Percentiles rank a stretch among this genome's conserved stretches.
These are phyloP conservation scores for Coffea humblotiana DNA, from an alignment of 305 asterid genomes.

Conservation along the genomic window DNA sequence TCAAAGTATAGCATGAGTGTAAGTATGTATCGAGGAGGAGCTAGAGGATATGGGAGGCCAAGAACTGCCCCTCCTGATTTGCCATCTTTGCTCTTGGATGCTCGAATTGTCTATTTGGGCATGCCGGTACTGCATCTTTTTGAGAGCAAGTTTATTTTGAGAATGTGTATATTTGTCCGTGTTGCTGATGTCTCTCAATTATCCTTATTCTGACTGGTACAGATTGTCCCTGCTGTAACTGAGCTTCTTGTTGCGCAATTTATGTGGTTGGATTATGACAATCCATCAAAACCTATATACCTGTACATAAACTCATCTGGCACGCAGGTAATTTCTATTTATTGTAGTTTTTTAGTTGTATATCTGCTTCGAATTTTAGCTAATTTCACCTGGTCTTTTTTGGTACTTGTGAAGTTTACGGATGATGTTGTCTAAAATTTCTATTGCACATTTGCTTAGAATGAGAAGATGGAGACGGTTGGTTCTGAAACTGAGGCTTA, in stretches of 20 bases:
- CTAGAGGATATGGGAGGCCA: slow-evolving; percentile 64
- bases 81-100: slow-evolving; percentile 88
- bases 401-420: background rate
- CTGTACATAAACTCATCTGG: slow-evolving; percentile 89
- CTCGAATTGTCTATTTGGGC: slow-evolving; percentile 90
- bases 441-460: slow-evolving; percentile 38
- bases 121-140: slow-evolving; percentile 68
- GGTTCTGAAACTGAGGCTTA: slow-evolving; percentile 93
- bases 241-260: slow-evolving; percentile 86
- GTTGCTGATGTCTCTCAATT: slow-evolving; percentile 3
- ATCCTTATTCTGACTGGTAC: slow-evolving; percentile 22
- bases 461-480: slow-evolving; percentile 76
- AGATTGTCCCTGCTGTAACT: slow-evolving; percentile 90
- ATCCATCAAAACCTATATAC: slow-evolving; percentile 74
- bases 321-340: slow-evolving; percentile 57
- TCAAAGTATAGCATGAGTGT: slow-evolving; percentile 66
- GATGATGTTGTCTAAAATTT: background rate
- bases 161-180: background rate
- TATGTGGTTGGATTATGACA: slow-evolving; percentile 80
- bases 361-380: background rate
- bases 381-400: background rate
- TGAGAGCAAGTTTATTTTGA: background rate
- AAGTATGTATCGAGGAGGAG: slow-evolving; percentile 89
- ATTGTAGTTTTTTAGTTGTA: background rate
- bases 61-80: slow-evolving; percentile 89